Base-by-base conservation (phyloP, 768 basidiomycete genomes). In the Boletus bicolor region DNA sequence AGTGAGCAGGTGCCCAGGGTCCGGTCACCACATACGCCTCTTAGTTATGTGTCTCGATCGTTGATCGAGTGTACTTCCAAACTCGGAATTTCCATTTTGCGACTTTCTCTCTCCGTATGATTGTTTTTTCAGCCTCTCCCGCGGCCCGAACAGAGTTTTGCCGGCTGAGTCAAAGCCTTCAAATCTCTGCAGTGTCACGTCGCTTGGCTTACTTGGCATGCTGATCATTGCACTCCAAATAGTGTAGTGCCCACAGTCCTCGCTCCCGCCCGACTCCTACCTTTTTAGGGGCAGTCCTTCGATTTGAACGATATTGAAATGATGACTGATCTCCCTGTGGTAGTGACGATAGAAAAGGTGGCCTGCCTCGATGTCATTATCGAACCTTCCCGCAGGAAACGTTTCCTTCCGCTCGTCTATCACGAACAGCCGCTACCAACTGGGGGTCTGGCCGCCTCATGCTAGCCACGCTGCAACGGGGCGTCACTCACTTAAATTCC, bases 391-490 rank as follows among this genome's bases (percentile, higher is more conserved):
- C 62, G 62, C 47, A 63, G 53, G 56, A 57, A 59, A 59, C 64
- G 59, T 72, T 69, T 44, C 65, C 55, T 59, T 58, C 60, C 67
- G 17, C 54, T 62, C 62, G 66, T 71, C 69, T 61, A 69, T 73
- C 70, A 71, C 69, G 47, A 59, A 64, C 65, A 65, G 57, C 65
- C 61, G 72, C 64, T 64, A 56, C 59, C 46, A 56, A 43, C 64
- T 67, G 51, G 60, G 57, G 70, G 65, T 64, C 68, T 54, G 65
- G 59, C 61, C 63, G 70, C 70, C 70, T 71, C 70, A 73, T 71
- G 70, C 70, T 54, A 35, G 59, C 72, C 70, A 71, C 70, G 70
- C 70, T 60, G 60, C 69, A 72, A 68, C 64, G 52, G 66, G 58
- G 51, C 68, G 60, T 57, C 58, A 58, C 58, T 55, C 63, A 69